Conservation (phyloP, 1,284 basidiomycete species). For the Bondarzewia mesenterica region DNA sequence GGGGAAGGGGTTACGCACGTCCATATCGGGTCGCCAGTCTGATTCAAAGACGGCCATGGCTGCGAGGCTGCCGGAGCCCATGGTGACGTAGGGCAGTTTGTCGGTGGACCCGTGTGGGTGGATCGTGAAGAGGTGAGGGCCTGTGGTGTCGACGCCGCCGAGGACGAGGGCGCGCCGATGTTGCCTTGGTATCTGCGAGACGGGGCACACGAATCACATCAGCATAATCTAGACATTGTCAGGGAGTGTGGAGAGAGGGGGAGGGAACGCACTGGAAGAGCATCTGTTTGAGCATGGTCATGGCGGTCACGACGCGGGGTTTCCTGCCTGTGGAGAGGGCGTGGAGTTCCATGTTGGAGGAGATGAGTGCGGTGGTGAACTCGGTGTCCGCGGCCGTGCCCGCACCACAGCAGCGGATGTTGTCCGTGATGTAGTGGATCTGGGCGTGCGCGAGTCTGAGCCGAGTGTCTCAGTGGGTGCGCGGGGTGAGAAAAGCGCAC, state of each 20-base stretch:
- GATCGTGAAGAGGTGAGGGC: slow-evolving; percentile 94
- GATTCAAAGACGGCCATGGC: slow-evolving; percentile 99
- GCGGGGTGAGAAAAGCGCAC: slow-evolving; percentile 31
- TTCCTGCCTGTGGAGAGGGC: slow-evolving; percentile 79
- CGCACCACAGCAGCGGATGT: slow-evolving; percentile 96
- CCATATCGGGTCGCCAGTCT: slow-evolving; percentile 79
- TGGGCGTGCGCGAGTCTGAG: slow-evolving; percentile 25
- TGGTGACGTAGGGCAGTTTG: slow-evolving; percentile 98
- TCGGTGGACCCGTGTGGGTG: slow-evolving; percentile 97
- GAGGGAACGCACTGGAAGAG: slow-evolving; percentile 55
- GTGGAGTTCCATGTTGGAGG: slow-evolving; percentile 90
- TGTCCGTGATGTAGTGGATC: slow-evolving; percentile 96
- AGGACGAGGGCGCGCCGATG: slow-evolving; percentile 91
- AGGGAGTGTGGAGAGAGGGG: neutral
- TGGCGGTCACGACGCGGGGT: slow-evolving; percentile 90
- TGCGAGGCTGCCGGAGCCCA: slow-evolving; percentile 94
- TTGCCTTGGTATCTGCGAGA: slow-evolving; percentile 83
- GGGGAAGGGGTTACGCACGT: slow-evolving; percentile 35
- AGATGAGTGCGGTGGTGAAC: slow-evolving; percentile 89
- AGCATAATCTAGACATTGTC: neutral
- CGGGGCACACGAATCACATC: neutral
- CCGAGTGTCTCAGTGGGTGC: no score
- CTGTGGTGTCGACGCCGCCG: slow-evolving; percentile 92
- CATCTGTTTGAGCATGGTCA: slow-evolving; percentile 96
- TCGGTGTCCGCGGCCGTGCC: slow-evolving; percentile 98